Percentiles rank a stretch among this genome's conserved stretches.
Evolutionary conservation across 2,329 filamentous ascomycete species (phyloP).

Genomic region (Penicillium griseofulvum): DNA sequence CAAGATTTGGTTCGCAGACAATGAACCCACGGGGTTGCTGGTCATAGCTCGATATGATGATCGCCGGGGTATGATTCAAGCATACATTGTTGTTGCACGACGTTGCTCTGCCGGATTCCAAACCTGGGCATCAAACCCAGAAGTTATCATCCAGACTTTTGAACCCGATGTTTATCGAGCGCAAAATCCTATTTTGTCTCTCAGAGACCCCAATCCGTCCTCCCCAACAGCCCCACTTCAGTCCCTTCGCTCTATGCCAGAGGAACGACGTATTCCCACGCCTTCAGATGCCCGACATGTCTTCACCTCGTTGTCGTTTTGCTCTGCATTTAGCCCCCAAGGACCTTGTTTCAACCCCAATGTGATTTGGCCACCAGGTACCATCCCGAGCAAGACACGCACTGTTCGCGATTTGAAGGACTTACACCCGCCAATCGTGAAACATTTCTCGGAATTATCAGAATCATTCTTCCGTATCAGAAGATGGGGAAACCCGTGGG

Average conservation of each 20-base stretch:
- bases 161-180: slow-evolving; percentile 68
- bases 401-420: slow-evolving; percentile 52
- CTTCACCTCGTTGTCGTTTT: slow-evolving; percentile 67
- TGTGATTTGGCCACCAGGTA: slow-evolving; percentile 72
- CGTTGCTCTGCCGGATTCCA: slow-evolving; percentile 55
- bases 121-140: slow-evolving; percentile 63
- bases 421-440: slow-evolving; percentile 45
- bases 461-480: slow-evolving; percentile 70
- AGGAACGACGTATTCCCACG: slow-evolving; percentile 57
- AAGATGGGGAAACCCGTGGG: slow-evolving; percentile 78
- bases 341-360: slow-evolving; percentile 36
- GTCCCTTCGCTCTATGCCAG: neutral
- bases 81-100: slow-evolving; percentile 70
- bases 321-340: slow-evolving; percentile 38
- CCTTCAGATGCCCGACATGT: slow-evolving; percentile 51
- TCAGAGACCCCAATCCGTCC: slow-evolving; percentile 40
- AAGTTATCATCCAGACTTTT: slow-evolving; percentile 71
- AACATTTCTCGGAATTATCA: slow-evolving; percentile 58
- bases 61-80: slow-evolving; percentile 72
- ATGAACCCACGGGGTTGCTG: slow-evolving; percentile 68
- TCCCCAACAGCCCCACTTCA: slow-evolving; percentile 26
- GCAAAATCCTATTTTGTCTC: slow-evolving; percentile 66
- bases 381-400: slow-evolving; percentile 63
- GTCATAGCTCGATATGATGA: slow-evolving; percentile 76
- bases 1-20: slow-evolving; percentile 84